Evolutionary conservation across 1,284 basidiomycete species (phyloP).

Genomic region (Limonomyces culmigenus): DNA sequence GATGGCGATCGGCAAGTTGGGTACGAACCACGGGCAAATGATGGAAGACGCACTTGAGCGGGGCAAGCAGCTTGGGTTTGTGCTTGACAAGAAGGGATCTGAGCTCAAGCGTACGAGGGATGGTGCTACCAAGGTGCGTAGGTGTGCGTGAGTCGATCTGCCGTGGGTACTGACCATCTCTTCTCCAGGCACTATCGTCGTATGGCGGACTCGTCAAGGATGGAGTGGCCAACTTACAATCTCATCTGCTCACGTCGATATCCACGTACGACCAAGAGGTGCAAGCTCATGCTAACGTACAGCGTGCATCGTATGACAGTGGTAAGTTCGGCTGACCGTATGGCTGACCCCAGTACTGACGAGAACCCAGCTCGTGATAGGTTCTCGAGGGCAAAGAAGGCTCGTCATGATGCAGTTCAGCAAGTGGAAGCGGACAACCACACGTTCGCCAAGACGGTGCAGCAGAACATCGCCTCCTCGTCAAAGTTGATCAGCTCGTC

Average conservation of each 20-base stretch:
- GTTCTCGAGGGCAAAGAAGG: too few species aligned
- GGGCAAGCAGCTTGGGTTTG: slow-evolving; percentile 21
- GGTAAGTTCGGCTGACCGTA: too few species aligned
- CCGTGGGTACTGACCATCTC: slow-evolving; percentile 2
- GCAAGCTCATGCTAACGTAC: slow-evolving; percentile 27
- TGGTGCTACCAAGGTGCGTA: slow-evolving; percentile 38
- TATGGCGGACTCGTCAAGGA: slow-evolving; percentile 24
- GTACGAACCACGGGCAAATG: slow-evolving; percentile 28
- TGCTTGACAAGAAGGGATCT: slow-evolving; percentile 27
- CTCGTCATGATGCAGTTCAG: too few species aligned
- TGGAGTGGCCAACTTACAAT: slow-evolving; percentile 28
- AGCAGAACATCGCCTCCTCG: slow-evolving; percentile 29
- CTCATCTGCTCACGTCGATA: slow-evolving; percentile 9
- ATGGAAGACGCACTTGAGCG: slow-evolving; percentile 23
- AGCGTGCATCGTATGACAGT: slow-evolving; percentile 28
- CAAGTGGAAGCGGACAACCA: too few species aligned
- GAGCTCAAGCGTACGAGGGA: slow-evolving; percentile 40
- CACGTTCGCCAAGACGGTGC: slow-evolving; percentile 33
- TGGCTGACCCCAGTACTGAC: too few species aligned
- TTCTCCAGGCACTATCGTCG: slow-evolving; percentile 22
- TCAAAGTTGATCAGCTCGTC: slow-evolving; percentile 32
- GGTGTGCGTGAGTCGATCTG: not conserved
- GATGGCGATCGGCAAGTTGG: slow-evolving; percentile 30
- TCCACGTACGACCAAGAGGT: slow-evolving; percentile 14
- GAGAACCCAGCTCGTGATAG: too few species aligned